phyloP scores from a whole-genome alignment of 1,139 yeast genomes.

The Sugiyamaella sp. region DNA sequence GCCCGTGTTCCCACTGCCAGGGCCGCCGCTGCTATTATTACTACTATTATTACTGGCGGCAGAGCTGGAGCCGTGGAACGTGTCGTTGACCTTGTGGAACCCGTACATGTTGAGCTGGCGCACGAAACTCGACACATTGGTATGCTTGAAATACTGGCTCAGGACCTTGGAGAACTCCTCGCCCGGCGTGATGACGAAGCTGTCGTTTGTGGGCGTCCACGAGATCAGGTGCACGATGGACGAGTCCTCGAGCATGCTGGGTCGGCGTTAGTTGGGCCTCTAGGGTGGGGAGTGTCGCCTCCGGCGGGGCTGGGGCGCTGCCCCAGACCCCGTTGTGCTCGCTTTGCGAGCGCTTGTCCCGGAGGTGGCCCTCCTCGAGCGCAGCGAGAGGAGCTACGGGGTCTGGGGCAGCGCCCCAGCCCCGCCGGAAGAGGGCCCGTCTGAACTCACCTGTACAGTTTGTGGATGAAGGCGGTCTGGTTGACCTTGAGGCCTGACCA shows the following conservation, averaged over 20 bases:
- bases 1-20: constrained; percentile 20
- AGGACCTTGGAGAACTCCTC: constrained; percentile 57
- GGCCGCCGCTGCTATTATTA: constrained; percentile 15
- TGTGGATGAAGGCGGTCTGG: constrained; percentile 62
- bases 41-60: no score
- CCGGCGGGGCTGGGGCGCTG: constrained; percentile 1
- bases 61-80: constrained; percentile 34
- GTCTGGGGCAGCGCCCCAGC: not conserved
- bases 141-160: constrained; percentile 92
- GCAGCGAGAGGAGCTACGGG: not conserved
- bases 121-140: constrained; percentile 92
- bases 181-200: constrained; percentile 47
- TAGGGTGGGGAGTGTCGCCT: constrained; percentile 3
- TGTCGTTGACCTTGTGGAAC: constrained; percentile 78
- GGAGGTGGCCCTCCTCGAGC: not conserved
- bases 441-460: constrained; percentile 48
- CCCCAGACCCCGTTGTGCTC: not conserved
- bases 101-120: constrained; percentile 97
- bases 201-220: constrained; percentile 70
- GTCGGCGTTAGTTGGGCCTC: constrained; percentile 7
- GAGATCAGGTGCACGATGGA: constrained; percentile 60
- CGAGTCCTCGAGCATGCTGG: constrained; percentile 57
- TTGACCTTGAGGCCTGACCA: constrained; percentile 29
- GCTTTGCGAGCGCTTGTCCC: not conserved
- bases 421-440: constrained; percentile 4